Evolutionary conservation across 2,329 filamentous ascomycete genomes (phyloP).

Genomic region (Diaporthe helianthi): DNA sequence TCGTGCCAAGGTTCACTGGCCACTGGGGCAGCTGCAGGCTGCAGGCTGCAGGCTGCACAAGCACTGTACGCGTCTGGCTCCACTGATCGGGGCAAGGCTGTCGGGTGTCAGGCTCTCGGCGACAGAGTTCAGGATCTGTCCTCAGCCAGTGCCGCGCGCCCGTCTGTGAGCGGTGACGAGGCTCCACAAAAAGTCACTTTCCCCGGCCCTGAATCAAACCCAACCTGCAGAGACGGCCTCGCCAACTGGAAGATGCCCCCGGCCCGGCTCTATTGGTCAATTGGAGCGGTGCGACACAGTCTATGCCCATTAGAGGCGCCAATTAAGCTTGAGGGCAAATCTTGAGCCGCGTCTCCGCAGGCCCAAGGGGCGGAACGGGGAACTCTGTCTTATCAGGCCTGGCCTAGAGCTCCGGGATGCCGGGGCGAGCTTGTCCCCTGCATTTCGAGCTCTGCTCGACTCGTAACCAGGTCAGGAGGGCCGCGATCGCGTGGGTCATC

Average conservation of each 20-base stretch:
- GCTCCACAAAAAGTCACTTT: constrained; percentile 28
- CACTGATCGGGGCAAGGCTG: constrained; percentile 30
- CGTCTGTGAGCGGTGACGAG: constrained; percentile 32
- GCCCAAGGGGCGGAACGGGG: constrained; percentile 1
- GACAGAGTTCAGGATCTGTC: constrained; percentile 18
- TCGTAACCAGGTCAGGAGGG: constrained; percentile 20
- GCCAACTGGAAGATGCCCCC: constrained; percentile 17
- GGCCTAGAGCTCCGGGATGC: constrained; percentile 14
- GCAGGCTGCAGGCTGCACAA: constrained; percentile 6
- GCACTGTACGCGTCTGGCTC: constrained; percentile 30
- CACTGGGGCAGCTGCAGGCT: constrained; percentile 14
- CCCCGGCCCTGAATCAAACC: constrained; percentile 22
- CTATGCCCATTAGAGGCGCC: constrained; percentile 22
- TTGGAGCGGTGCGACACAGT: constrained; percentile 25
- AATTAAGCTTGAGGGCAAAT: constrained; percentile 24
- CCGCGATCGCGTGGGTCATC: constrained; percentile 15
- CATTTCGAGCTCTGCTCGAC: constrained; percentile 22
- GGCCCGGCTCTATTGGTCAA: constrained; percentile 25
- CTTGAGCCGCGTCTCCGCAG: constrained; percentile 12
- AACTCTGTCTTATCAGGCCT: neutral
- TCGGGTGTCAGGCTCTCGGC: constrained; percentile 4
- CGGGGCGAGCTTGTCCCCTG: constrained; percentile 1
- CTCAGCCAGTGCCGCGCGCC: constrained; percentile 16
- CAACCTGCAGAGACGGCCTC: constrained; percentile 24
- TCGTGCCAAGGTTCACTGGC: constrained; percentile 24